Percentiles rank a stretch among this genome's conserved stretches.
Conservation (phyloP, 495 filamentous ascomycete genomes). For the Xylaria sp. region DNA sequence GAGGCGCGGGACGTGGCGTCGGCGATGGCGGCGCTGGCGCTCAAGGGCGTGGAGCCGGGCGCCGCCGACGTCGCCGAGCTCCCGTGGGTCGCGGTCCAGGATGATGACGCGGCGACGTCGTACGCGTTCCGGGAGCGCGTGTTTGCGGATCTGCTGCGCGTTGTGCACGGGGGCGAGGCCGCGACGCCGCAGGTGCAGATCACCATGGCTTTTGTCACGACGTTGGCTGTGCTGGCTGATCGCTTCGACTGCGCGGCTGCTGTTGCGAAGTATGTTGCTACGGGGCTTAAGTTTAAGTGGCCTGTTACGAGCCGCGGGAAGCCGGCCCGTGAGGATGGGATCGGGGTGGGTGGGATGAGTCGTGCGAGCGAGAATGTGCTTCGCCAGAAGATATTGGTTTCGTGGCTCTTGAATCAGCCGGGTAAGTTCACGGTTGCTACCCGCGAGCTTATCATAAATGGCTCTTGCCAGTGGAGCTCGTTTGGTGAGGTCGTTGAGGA, state of each 20-base stretch:
- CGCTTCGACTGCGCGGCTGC: constrained; percentile 62
- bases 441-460: constrained; percentile 67
- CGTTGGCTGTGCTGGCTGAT: constrained; percentile 72
- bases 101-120: constrained; percentile 65
- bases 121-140: constrained; percentile 56
- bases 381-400: constrained; percentile 69
- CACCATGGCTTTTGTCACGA: constrained; percentile 62
- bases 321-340: constrained; percentile 49
- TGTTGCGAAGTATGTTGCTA: constrained; percentile 54
- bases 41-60: constrained; percentile 50
- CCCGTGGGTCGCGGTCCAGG: constrained; percentile 61
- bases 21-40: constrained; percentile 49
- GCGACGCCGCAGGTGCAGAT: constrained; percentile 46
- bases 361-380: constrained; percentile 59
- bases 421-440: constrained; percentile 60
- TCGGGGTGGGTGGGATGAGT: constrained; percentile 31
- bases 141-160: constrained; percentile 62
- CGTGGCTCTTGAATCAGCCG: constrained; percentile 63
- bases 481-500: constrained; percentile 48
- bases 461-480: constrained; percentile 67
- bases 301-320: constrained; percentile 44
- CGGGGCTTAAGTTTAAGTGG: constrained; percentile 53
- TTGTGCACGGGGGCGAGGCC: constrained; percentile 58
- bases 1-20: constrained; percentile 57
- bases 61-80: constrained; percentile 56